phyloP scores from a whole-genome alignment of 2,329 filamentous ascomycete species.

The Penicillium psychrosexuale region DNA sequence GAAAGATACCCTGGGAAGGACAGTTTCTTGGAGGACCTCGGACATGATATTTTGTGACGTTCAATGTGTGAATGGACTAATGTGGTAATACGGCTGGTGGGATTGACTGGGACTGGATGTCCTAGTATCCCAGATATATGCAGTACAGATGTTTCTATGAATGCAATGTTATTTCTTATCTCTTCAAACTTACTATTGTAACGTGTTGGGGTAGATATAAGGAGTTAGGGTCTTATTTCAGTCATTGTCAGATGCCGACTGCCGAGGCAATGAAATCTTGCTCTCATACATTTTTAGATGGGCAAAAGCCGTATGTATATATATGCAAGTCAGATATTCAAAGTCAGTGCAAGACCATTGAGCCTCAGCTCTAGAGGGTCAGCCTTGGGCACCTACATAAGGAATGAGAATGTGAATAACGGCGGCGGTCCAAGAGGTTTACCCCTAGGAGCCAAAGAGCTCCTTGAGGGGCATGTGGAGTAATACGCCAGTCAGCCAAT shows the following conservation, averaged over 20 bases:
- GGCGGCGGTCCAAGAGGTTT: not conserved
- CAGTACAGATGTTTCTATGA: not conserved
- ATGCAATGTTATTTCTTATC: not conserved
- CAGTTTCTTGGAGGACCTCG: not conserved
- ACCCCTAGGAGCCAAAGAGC: not conserved
- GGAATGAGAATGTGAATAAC: not conserved
- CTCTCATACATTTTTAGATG: not conserved
- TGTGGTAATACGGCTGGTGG: conserved; percentile 1
- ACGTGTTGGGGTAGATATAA: not conserved
- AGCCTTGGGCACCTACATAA: too few relatives aligned
- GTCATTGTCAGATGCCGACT: not conserved
- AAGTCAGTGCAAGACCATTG: not conserved
- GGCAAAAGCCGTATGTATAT: not conserved
- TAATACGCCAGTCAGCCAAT: not conserved
- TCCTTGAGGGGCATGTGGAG: conserved; percentile 9
- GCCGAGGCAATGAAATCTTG: not conserved
- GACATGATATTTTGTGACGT: not conserved
- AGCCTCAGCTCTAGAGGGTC: not conserved
- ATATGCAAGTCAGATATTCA: not conserved
- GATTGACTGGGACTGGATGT: not conserved
- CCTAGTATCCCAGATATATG: not conserved
- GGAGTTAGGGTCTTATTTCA: not conserved
- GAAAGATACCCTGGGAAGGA: not conserved
- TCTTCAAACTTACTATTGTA: not conserved
- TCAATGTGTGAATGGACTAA: not conserved